Conservation (phyloP, 768 basidiomycete genomes). For the Stropharia rugosoannulata region DNA sequence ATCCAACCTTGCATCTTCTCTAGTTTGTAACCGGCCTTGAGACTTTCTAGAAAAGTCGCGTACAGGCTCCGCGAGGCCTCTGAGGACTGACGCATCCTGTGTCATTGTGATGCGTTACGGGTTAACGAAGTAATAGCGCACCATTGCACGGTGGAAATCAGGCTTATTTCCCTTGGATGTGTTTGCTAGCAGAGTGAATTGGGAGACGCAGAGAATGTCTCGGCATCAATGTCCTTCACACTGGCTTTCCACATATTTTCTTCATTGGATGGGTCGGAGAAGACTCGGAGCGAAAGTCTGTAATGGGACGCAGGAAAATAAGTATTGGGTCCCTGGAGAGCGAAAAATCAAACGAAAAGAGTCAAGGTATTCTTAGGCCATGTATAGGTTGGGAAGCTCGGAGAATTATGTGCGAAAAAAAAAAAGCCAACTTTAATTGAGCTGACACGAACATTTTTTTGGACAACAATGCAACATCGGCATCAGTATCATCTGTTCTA, state of each 20-base stretch:
- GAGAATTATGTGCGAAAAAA: constrained; percentile 13
- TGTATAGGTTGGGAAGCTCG: constrained; percentile 10
- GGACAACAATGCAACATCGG: constrained; percentile 69
- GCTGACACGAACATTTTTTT: constrained; percentile 73
- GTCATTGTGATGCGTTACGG: neutral
- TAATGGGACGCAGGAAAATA: constrained; percentile 6
- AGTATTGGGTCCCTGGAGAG: neutral
- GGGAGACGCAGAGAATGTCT: constrained; percentile 92
- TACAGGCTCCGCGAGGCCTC: constrained; percentile 72
- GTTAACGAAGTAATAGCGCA: constrained; percentile 28
- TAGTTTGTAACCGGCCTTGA: constrained; percentile 64
- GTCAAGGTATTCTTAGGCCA: constrained; percentile 1
- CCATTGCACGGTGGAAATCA: constrained; percentile 95
- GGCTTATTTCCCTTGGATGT: constrained; percentile 88
- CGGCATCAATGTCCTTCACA: constrained; percentile 87
- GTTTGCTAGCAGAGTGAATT: constrained; percentile 88
- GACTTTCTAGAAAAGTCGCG: constrained; percentile 63
- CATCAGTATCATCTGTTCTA: constrained; percentile 72
- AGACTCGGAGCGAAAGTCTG: constrained; percentile 74
- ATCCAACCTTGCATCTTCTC: constrained; percentile 77
- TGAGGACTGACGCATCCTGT: constrained; percentile 46
- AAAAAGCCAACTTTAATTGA: constrained; percentile 15
- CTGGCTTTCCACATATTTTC: constrained; percentile 82
- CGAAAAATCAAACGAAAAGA: constrained; percentile 8
- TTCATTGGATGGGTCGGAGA: constrained; percentile 53